phyloP scores from a whole-genome alignment of 2,329 filamentous ascomycete genomes.

The Fusarium albidum region DNA sequence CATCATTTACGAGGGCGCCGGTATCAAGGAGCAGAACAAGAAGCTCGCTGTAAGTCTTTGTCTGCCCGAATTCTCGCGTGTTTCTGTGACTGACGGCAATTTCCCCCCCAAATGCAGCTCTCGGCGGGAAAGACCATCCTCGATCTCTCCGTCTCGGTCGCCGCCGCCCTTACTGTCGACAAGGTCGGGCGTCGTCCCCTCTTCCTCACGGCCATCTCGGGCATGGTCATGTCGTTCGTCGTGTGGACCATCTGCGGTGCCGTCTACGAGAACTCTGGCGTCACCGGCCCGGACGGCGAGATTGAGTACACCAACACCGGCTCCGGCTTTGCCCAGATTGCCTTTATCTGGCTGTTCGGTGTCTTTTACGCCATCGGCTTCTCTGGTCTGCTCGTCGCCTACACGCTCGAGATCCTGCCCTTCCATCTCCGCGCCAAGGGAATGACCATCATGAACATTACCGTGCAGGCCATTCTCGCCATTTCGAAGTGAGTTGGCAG shows the following conservation, averaged over 20 bases:
- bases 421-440: conserved; percentile 66
- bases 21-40: conserved; percentile 64
- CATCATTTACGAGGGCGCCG: conserved; percentile 67
- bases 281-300: conserved; percentile 27
- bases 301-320: conserved; percentile 48
- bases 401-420: conserved; percentile 66
- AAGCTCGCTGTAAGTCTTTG: conserved; percentile 58
- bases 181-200: conserved; percentile 61
- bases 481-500: conserved; percentile 61
- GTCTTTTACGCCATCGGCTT: conserved; percentile 69
- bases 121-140: conserved; percentile 67
- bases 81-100: conserved; percentile 4
- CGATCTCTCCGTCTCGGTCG: conserved; percentile 64
- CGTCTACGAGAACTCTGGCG: conserved; percentile 56
- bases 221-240: conserved; percentile 58
- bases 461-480: conserved; percentile 67
- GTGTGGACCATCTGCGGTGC: conserved; percentile 62
- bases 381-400: conserved; percentile 65
- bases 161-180: conserved; percentile 60
- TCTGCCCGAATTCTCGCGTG: background rate
- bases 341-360: conserved; percentile 67
- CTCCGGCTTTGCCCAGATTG: conserved; percentile 62
- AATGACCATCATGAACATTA: conserved; percentile 72
- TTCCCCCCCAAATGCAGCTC: conserved; percentile 40
- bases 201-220: conserved; percentile 58